Conservation (phyloP, 2,329 filamentous ascomycete species). For the Beauveria pseudobassiana region DNA sequence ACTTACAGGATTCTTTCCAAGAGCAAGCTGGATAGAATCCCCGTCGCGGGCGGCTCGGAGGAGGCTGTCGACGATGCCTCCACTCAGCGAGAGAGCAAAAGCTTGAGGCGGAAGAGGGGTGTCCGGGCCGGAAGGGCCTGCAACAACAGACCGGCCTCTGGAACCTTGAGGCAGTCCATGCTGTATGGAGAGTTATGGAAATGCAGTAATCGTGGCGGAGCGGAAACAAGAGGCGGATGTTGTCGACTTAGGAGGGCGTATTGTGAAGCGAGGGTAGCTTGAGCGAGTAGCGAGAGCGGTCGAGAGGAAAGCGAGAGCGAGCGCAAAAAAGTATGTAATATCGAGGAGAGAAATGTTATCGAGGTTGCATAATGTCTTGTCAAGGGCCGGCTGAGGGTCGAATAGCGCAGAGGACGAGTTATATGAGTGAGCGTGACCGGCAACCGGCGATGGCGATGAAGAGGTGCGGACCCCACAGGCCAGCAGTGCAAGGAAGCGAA, state of each 20-base stretch:
- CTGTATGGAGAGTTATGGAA: conserved; percentile 14
- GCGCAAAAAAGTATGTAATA: neutral
- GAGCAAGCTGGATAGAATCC: conserved; percentile 46
- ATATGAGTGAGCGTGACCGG: conserved; percentile 1
- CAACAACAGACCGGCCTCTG: conserved; percentile 50
- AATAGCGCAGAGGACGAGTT: neutral
- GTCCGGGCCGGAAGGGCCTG: conserved; percentile 38
- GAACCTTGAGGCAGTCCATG: conserved; percentile 49
- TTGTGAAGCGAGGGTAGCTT: neutral
- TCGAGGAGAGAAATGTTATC: neutral
- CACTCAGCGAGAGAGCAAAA: conserved; percentile 50
- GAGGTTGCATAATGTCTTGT: neutral
- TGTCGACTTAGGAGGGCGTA: neutral
- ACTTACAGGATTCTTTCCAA: conserved; percentile 55
- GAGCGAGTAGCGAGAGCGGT: neutral
- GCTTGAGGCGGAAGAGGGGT: conserved; percentile 44
- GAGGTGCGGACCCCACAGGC: conserved; percentile 13
- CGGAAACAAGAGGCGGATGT: neutral
- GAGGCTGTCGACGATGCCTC: conserved; percentile 54
- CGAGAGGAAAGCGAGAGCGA: neutral
- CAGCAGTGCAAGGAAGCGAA: conserved; percentile 10
- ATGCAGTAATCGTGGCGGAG: neutral
- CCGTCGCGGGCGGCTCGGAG: conserved; percentile 52
- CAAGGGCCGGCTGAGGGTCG: conserved; percentile 8
- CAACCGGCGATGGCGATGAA: conserved; percentile 5